Evolutionary conservation across 2,329 filamentous ascomycete genomes (phyloP), one percentile per base, ranked within the genome.

Genomic region (Fusarium acutatum): DNA sequence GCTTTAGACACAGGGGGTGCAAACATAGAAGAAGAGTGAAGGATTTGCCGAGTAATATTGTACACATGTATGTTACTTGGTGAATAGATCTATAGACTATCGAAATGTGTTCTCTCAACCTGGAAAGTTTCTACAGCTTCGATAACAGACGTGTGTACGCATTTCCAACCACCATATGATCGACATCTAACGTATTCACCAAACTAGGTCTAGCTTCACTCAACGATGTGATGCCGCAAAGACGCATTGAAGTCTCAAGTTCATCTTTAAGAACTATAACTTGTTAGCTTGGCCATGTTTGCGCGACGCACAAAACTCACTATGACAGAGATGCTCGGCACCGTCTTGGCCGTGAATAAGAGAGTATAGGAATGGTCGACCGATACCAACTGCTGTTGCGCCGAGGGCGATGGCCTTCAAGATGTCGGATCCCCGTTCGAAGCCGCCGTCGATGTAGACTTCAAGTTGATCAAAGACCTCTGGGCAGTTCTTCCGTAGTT

Each of bases 261-360:
- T 81, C 78, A 32, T 81, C 80, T 44, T 80, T 79, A 0, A 81
- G 61, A 17, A 80, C 78, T 80, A 0, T 0, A 1, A 1, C 0
- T 17, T 0, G 17, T 74, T 30, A 73, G 69, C 11, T 10, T 6
- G 2, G 1, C 7, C 4, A 0, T 14, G 0, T 5, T 20, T 3
- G 4, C 5, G 6, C 1, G 18, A 11, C 1, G 18, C 0, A 15
- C 2, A 7, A 3, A 84, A 84, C 87, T 82, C 80, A 89, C 88
- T 88, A 60, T 87, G 84, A 56, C 88, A 85, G 65, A 88, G 80
- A 80, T 88, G 85, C 72, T 88, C 86, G 20, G 88, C 85, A 4
- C 87, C 87, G 41, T 86, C 85, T 68, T 88, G 86, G 5, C 88
- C 87, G 64, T 89, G 88, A 4, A 85, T 84, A 12, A 87, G 81